Base-by-base conservation (phyloP, 441 rosid species). In the Gossypium schwendimanii region DNA sequence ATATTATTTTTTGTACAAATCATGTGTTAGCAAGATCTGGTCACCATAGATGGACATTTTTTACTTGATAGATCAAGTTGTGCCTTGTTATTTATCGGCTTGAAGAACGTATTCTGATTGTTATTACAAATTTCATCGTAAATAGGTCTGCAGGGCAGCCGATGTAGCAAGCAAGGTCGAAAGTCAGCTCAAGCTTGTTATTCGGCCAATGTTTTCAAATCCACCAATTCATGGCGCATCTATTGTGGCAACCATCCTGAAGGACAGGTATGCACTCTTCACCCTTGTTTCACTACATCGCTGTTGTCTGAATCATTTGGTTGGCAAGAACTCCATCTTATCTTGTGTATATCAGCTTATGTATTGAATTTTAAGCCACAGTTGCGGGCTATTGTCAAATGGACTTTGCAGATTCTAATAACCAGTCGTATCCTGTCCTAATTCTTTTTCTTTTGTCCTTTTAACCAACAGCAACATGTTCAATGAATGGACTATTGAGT, bases 121-220 rank as follows among this genome's bases (percentile, higher is more conserved):
- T 15, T 50, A 18, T 68, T 45, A 65, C 70, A 52, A 68, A 49
- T 24, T 49, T 52, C 49, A 11, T 31, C 20, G 21, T 73, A 8
- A 52, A 69, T 53, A 95, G 98, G 99, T 93, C 21, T 95, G 97
- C 84, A 89, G 81, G 83, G 76, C 91, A 69, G 89, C 97, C 72
- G 97, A 88, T 78, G 91, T 96, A 5, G 96, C 99, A 0, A 73
- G 87, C 53, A 86, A 58, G 77, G 98, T 96, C 58, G 99, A 96
- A 75, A 91, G 97, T 85, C 99, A 96, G 73, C 82, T 96, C 82
- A 93, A 95, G 77, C 91, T 91, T 52, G 67, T 95, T 75, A 87
- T 97, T 78, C 96, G 94, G 45, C 92, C 94, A 66, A 89, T 89
- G 94, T 89, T 85, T 73, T 86, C 91, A 15, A 89, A 82, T 76